Percentiles rank a stretch among this genome's conserved stretches.
These are phyloP conservation scores for Fragosphaeria purpurea DNA, from an alignment of 2,329 filamentous ascomycete species.

Conservation along the genomic window DNA sequence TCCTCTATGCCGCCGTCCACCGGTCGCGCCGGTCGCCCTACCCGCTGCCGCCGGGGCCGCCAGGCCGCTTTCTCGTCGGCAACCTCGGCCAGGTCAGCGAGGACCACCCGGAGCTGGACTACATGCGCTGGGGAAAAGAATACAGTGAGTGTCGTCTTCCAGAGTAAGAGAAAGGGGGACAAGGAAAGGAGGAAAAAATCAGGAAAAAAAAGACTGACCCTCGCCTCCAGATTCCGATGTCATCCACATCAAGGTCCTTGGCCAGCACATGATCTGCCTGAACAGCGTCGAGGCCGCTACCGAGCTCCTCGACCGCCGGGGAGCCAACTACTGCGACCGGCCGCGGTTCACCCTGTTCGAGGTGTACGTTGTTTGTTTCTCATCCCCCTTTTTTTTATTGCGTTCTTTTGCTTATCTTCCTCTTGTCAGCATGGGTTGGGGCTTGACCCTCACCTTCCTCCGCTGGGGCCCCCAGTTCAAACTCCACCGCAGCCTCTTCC, in stretches of 20 bases:
- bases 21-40: not conserved
- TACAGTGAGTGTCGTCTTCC: not conserved
- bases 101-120: conserved; percentile 58
- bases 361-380: conserved; percentile 12
- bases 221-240: conserved; percentile 17
- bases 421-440: conserved; percentile 28
- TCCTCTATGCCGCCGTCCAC: not conserved
- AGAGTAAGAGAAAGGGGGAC: no score
- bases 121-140: conserved; percentile 11
- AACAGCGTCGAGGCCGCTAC: conserved; percentile 26
- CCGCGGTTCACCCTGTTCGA: conserved; percentile 28
- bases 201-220: not conserved
- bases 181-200: no score
- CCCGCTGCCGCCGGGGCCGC: conserved; percentile 12
- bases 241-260: conserved; percentile 23
- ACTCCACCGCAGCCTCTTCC: conserved; percentile 30
- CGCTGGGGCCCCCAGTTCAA: conserved; percentile 30
- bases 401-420: not conserved
- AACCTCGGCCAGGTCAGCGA: conserved; percentile 93
- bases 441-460: conserved; percentile 33
- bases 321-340: conserved; percentile 28
- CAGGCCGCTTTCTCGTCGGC: conserved; percentile 53
- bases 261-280: conserved; percentile 28
- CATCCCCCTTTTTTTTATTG: not conserved
- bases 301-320: conserved; percentile 30